Base-by-base conservation (phyloP, 331 rosid species). In the Pyrus hybrid region DNA sequence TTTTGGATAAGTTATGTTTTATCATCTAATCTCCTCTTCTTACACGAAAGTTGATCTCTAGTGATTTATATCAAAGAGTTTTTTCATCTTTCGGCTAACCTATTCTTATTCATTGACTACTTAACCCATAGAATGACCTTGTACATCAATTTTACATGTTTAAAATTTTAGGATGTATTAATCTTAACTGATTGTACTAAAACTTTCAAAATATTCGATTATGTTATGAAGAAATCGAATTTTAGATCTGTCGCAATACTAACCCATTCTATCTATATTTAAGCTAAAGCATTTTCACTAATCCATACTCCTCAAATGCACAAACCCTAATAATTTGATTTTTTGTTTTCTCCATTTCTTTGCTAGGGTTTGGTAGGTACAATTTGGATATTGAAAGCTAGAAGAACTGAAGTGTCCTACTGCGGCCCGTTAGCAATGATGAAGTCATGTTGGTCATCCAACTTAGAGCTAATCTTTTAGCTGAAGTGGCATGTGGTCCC, bases 361-460 rank as follows among this genome's bases (percentile, higher is more conserved):
- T 29, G 37, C 13, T 18, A 23, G 20, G 58, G 53, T 25, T 18
- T 22, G 60, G 26, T 41, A 14, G 58, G 26, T 25, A 30, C 75
- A 72, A 21, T 12, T 11, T 6, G 8, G 57, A 51, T 51, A 7
- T 5, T 16, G 13, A 23, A 60, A 4, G 41, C 61, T 6, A 37
- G 4, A 37, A 10, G 3, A 37, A 37, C 45, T 33, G 37, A 7
- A 33, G 67, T 45, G 63, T 20, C 67, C 13, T 63, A 2, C 13
- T 0, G 1, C 13, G 8, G 3, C 45, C 13, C 45, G 1, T 10
- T 20, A 76, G 71, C 74, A 64, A 80, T 80, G 18, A 80, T 76
- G 77, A 9, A 63, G 63, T 66, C 81, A 76, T 65, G 84, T 66
- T 76, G 81, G 74, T 14, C 23, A 65, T 76, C 74, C 6, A 43